Base-by-base conservation (phyloP, 768 basidiomycete species). In the Pleurotus cornucopiae region DNA sequence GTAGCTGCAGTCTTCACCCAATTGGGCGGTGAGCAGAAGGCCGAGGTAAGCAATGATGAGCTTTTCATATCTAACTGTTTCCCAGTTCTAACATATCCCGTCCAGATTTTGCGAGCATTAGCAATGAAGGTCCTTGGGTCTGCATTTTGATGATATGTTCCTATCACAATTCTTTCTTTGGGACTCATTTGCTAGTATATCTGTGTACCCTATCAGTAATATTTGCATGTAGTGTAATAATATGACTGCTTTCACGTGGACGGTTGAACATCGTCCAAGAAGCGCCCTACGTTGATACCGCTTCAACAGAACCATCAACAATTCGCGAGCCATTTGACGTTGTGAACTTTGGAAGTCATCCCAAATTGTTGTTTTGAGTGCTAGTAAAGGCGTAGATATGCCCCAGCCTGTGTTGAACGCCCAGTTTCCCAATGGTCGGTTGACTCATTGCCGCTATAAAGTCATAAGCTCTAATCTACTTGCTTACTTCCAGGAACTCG, bases 1-100 rank as follows among this genome's bases (percentile, higher is more conserved):
- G 94, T 98, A 20, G 93, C 90, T 2, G 80, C 88, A 6, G 94
- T 97, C 14, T 98, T 98, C 68, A 72, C 76, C 46, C 81, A 89
- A 18, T 77, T 97, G 21, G 86, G 84, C 14, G 81, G 84, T 2
- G 74, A 73, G 49, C 88, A 94, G 76, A 95, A 91, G 68, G 92
- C 94, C 47, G 90, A 96, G 83, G 94, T 91, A 63, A 61, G 75
- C 65, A 23, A 46, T 25, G 45, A 30, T 41, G 48, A 49, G 34
- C 20, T 38, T 30, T 46, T 6, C 21, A 45, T n/a, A 21, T 46
- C 12, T n/a, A 51, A 39, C 21, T 46, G 12, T 55, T 18, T 18
- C 47, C 40, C 2, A 13, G 23, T 11, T 41, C 40, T 51, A 6
- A 48, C 16, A 39, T 34, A 20, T 54, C 9, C 9, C 11, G 46